Base-by-base conservation (phyloP, 306 rosid species). In the Arachis hypogaea region DNA sequence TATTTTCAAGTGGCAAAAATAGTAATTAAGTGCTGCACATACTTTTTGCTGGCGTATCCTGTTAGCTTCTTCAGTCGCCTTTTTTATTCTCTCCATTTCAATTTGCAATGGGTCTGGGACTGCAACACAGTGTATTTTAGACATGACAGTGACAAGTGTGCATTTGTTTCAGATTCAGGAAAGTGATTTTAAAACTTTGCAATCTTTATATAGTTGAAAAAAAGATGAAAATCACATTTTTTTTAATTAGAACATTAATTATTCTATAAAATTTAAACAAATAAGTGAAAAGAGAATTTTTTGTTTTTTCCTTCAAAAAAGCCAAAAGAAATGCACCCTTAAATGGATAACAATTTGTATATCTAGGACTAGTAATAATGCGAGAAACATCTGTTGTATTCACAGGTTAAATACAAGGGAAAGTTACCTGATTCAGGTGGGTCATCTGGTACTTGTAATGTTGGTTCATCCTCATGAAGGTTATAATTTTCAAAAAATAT, bases 11-110 rank as follows among this genome's bases (percentile, higher is more conserved):
- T 49, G 6, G 8, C 10, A 11, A 36, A 14, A 28, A 71, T 18
- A 42, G 47, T 29, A 55, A 47, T n/a, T 22, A 67, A 57, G 46
- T 47, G n/a, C 12, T 69, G 66, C 50, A 11, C 67, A 50, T 68
- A 82, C 80, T 44, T 45, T 74, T 57, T 69, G 38, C 46, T 74
- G 22, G 3, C 41, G 74, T 42, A 44, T 78, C 58, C 57, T 58
- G 22, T 33, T 43, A 59, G 74, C 84, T 67, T 76, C 79, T 59
- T 79, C 84, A 4, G 14, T 69, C 59, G 18, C 47, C 74, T 68
- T 71, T 44, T 36, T 38, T 72, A 72, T 76, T 72, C 58, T 59
- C 77, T 63, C 74, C 73, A 67, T 72, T 67, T 80, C 82, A 56
- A 49, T 62, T 63, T 46, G 61, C 45, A 83, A 57, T 18, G 82